Base-by-base conservation (phyloP, 2,329 filamentous ascomycete genomes). In the Mycocentrospora acerina region DNA sequence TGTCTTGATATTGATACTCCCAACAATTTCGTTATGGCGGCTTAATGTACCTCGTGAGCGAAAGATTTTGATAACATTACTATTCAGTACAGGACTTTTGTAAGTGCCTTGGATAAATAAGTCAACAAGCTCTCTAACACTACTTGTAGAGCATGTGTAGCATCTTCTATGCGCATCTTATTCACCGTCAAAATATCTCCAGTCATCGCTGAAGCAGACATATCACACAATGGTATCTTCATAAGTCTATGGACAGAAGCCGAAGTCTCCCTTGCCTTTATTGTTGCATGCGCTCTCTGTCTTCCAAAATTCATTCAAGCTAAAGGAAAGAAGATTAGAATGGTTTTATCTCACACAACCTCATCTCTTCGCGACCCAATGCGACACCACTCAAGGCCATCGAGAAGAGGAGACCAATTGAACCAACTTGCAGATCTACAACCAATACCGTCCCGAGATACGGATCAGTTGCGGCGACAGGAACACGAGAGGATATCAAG, bases 101-200 rank as follows among this genome's bases (percentile, higher is more conserved):
- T 59, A 38, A 47, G 57, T 54, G 10, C 24, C 13, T 11, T 13
- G 14, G 18, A 27, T 3, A 14, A 10, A 10, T 12, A 29, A 3
- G n/a, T 5, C 5, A 8, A 9, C 10, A n/a, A 22, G 12, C 37
- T 37, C 9, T 44, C 43, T 44, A 24, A 35, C 24, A 10, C 7
- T 6, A 19, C 13, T n/a, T n/a, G n/a, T n/a, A 61, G 57, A 24
- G 58, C 58, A 24, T 55, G 52, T 26, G 44, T 42, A 18, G 58
- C 58, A n/a, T 58, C 55, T 8, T 48, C 44, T 2, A 56, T 60
- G 55, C 55, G 55, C 11, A 55, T 61, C 19, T 45, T 53, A n/a
- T 61, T 55, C 29, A 60, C 56, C 3, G 32, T 51, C 4, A 50
- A 51, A 26, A 59, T 60, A 13, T 44, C 50, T 1, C 35, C 50